Base-by-base conservation (phyloP, 257 asterid species). In the Nicotiana sylvestris region DNA sequence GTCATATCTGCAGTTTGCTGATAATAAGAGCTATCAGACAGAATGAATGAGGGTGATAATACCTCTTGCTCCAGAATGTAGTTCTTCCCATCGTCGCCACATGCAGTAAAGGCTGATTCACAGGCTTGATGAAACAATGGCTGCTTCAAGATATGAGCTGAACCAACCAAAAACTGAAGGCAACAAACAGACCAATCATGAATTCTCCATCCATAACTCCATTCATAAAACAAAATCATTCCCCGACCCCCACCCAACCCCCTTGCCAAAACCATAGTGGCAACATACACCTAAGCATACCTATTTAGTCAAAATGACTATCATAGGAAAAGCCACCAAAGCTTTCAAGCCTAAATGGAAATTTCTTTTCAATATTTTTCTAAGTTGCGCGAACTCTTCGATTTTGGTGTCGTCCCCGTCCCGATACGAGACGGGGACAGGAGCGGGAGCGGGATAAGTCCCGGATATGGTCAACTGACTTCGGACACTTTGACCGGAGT, bases 81-180 rank as follows among this genome's bases (percentile, higher is more conserved):
- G 83, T 83, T 60, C 83, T 87, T 85, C 84, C 88, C 86, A 56
- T 86, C 78, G 61, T 9, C 32, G 81, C 89, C 93, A 58, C 97
- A 93, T 85, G 84, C 91, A 56, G 83, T 86, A 86, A 94, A 96
- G 66, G 97, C 98, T 68, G 86, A 79, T 85, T 93, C 99, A 86
- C 97, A 91, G 43, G 95, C 93, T 39, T 82, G 91, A 29, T 70
- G 85, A 85, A 93, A 96, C 35, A 85, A 84, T 51, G 93, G 96
- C 87, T 91, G 98, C 91, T 90, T 96, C 97, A 94, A 84, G 80
- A 96, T 77, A 87, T 93, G 90, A 81, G 96, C 93, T 78, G 99
- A 96, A 81, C 96, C 98, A 39, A 93, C 83, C 93, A 96, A 91
- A 90, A 96, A 96, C 99, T 96, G 96, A 56, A 92, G 87, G 57